Conservation (phyloP, 805 yeast species). For the Kregervanrija fluxuum region DNA sequence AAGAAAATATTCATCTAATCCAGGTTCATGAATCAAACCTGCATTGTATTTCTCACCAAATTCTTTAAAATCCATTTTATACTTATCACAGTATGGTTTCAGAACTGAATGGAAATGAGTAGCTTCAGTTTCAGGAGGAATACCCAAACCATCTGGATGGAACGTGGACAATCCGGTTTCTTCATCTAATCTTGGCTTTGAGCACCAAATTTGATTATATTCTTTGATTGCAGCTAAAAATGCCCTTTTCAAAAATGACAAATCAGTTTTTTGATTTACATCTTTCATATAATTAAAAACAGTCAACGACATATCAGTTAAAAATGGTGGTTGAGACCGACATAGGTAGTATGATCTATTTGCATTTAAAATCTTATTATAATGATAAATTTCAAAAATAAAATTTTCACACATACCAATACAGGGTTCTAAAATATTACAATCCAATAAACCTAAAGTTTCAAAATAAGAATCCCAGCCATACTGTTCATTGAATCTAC, state of each 20-base stretch:
- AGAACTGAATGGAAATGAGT: slow-evolving; percentile 76
- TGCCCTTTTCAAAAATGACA: slow-evolving; percentile 59
- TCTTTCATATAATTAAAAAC: slow-evolving; percentile 49
- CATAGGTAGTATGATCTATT: slow-evolving; percentile 86
- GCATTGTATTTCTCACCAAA: slow-evolving; percentile 66
- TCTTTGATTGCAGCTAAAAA: slow-evolving; percentile 78
- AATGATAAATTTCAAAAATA: slow-evolving; percentile 80
- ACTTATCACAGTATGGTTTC: slow-evolving; percentile 58
- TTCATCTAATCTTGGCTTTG: slow-evolving; percentile 64
- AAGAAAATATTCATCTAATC: slow-evolving; percentile 77
- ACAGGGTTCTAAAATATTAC: slow-evolving; percentile 62
- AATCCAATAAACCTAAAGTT: slow-evolving; percentile 70
- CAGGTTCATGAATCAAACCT: slow-evolving; percentile 63
- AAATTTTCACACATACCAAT: slow-evolving; percentile 89
- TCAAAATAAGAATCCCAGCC: slow-evolving; percentile 99
- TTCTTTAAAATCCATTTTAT: slow-evolving; percentile 48
- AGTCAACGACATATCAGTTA: slow-evolving; percentile 83
- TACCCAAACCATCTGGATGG: slow-evolving; percentile 85
- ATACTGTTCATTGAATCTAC: slow-evolving; percentile 90
- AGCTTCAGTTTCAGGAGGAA: slow-evolving; percentile 94
- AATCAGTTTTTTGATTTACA: slow-evolving; percentile 36
- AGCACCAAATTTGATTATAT: slow-evolving; percentile 73
- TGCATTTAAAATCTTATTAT: slow-evolving; percentile 91
- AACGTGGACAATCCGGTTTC: slow-evolving; percentile 79
- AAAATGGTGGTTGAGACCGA: slow-evolving; percentile 93